phyloP scores from a whole-genome alignment of 257 asterid genomes.

The Lycium ferocissimum region DNA sequence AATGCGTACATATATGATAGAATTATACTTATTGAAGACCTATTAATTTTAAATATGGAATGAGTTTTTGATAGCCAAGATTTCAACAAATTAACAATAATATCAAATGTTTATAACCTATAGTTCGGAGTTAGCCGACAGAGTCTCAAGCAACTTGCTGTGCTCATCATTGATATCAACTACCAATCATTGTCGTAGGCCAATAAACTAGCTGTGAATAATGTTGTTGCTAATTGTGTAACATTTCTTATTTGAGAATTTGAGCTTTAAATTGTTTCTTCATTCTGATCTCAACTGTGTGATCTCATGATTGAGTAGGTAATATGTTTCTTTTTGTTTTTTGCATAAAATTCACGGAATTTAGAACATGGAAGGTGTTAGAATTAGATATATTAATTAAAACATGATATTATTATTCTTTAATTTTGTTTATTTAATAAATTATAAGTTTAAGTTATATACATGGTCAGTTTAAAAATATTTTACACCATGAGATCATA shows the following conservation, averaged over 20 bases:
- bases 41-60: neutral
- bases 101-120: neutral
- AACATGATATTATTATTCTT: neutral
- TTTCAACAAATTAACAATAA: neutral
- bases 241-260: neutral
- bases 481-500: too few species aligned
- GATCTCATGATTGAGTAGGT: neutral
- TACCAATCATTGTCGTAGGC: neutral
- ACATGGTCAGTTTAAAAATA: too few species aligned
- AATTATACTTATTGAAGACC: neutral
- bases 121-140: neutral
- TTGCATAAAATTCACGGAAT: neutral
- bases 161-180: constrained; percentile 13
- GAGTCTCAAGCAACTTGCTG: neutral
- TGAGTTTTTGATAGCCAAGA: neutral
- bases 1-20: neutral
- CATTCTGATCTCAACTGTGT: neutral
- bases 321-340: neutral
- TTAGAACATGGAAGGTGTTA: neutral
- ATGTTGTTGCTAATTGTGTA: neutral
- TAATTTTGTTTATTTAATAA: neutral
- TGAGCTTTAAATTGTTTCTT: constrained; percentile 17
- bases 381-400: neutral
- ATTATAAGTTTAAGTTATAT: too few species aligned
- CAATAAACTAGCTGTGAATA: neutral